Percentiles rank a stretch among this genome's conserved stretches.
phyloP scores from a whole-genome alignment of 2,329 filamentous ascomycete genomes.

The Ramularia endophylla region DNA sequence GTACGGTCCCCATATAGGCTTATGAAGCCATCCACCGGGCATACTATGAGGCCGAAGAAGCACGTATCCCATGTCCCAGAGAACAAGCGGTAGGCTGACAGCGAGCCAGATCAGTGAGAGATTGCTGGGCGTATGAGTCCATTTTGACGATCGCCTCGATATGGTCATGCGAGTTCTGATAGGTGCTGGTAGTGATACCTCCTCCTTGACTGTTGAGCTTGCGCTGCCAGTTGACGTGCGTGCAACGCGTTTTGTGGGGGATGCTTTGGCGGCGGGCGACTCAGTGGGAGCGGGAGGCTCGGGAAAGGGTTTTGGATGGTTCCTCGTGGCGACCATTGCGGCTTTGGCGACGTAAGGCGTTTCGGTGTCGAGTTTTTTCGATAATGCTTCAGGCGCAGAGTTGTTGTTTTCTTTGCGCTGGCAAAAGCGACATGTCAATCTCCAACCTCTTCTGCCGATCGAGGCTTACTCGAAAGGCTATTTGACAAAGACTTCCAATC shows the following conservation, averaged over 20 bases:
- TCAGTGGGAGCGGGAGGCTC: not conserved
- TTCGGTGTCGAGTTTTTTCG: too few species aligned
- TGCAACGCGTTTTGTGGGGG: slow-evolving; percentile 22
- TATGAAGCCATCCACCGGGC: slow-evolving; percentile 67
- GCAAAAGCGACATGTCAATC: not conserved
- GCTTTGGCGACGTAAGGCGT: too few species aligned
- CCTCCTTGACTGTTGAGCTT: slow-evolving; percentile 7
- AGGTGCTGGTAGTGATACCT: slow-evolving; percentile 2
- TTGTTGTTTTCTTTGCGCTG: not conserved
- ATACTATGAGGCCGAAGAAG: slow-evolving; percentile 75
- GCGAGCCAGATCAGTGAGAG: slow-evolving; percentile 64
- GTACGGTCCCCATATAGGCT: slow-evolving; percentile 70
- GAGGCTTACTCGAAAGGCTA: not conserved
- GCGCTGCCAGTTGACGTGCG: slow-evolving; percentile 14
- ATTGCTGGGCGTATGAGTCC: slow-evolving; percentile 57
- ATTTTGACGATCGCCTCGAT: slow-evolving; percentile 22
- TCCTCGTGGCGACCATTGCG: slow-evolving; percentile 52
- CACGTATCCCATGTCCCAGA: slow-evolving; percentile 78
- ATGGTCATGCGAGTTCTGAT: slow-evolving; percentile 35
- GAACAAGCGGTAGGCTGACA: slow-evolving; percentile 68
- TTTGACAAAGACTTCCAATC: slow-evolving; percentile 1
- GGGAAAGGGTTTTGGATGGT: slow-evolving; percentile 46
- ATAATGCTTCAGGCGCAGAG: not conserved
- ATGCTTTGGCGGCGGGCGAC: slow-evolving; percentile 6
- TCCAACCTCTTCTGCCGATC: not conserved